phyloP scores from a whole-genome alignment of 345 rosid genomes.

The Populus davidiana region DNA sequence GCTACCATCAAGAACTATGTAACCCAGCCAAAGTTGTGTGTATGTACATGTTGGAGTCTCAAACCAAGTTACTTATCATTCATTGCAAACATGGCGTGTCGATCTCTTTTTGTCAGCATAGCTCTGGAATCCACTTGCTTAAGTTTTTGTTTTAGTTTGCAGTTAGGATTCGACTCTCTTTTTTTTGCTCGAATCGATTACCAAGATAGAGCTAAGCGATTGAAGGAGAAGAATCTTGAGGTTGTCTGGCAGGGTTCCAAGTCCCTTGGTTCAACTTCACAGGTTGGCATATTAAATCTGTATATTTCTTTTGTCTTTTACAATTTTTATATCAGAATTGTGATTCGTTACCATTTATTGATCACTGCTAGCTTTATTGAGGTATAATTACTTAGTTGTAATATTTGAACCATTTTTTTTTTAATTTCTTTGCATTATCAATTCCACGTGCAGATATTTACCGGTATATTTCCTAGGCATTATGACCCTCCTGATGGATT shows the following conservation, averaged over 20 bases:
- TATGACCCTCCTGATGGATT: slow-evolving; percentile 96
- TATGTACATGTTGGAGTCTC: too few relatives aligned
- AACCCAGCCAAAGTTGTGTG: too few relatives aligned
- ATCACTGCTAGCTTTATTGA: neutral
- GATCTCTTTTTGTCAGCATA: neutral
- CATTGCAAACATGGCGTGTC: neutral
- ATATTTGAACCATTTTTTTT: neutral
- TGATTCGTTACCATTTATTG: neutral
- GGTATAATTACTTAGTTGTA: neutral
- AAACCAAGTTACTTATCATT: too few relatives aligned
- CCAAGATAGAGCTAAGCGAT: slow-evolving; percentile 87
- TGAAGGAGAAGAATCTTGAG: slow-evolving; percentile 78
- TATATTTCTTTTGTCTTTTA: slow-evolving; percentile 15
- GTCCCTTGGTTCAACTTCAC: slow-evolving; percentile 86
- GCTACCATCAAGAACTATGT: too few relatives aligned
- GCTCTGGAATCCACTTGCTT: neutral
- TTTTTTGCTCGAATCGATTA: slow-evolving; percentile 93
- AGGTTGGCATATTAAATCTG: slow-evolving; percentile 42
- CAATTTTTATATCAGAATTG: neutral
- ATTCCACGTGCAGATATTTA: slow-evolving; percentile 59
- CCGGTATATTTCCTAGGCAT: slow-evolving; percentile 87
- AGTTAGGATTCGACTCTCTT: slow-evolving; percentile 91
- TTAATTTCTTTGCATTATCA: neutral
- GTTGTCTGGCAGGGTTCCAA: slow-evolving; percentile 88
- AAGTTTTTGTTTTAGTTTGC: slow-evolving; percentile 22